phyloP scores from a whole-genome alignment of 2,329 filamentous ascomycete species.

The Pseudocercospora crystallina region DNA sequence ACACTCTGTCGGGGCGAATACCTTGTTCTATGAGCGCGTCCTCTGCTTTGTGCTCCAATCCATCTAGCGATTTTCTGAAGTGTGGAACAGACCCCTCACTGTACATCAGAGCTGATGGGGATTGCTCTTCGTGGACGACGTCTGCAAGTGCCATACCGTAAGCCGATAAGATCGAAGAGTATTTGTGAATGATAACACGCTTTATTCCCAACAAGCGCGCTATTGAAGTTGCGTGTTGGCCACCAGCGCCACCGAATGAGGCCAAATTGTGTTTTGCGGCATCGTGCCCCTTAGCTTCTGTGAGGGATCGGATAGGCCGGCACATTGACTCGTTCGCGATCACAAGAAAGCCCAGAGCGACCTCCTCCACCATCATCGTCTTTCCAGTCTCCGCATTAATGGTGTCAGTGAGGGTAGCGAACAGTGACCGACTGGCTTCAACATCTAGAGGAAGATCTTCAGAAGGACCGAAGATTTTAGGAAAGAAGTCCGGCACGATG shows the following conservation, averaged over 20 bases:
- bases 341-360: constrained; percentile 80
- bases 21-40: constrained; percentile 45
- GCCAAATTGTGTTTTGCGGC: constrained; percentile 80
- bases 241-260: constrained; percentile 84
- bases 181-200: constrained; percentile 78
- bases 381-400: constrained; percentile 39
- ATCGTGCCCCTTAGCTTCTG: constrained; percentile 84
- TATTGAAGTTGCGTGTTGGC: constrained; percentile 82
- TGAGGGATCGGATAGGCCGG: constrained; percentile 78
- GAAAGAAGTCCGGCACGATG: constrained; percentile 34
- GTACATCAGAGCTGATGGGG: constrained; percentile 62
- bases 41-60: constrained; percentile 35
- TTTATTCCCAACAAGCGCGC: constrained; percentile 75
- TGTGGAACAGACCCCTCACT: constrained; percentile 55
- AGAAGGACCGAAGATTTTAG: constrained; percentile 35
- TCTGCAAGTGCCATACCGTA: constrained; percentile 89
- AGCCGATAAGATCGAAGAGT: constrained; percentile 81
- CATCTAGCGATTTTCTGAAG: constrained; percentile 39
- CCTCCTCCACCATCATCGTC: constrained; percentile 68
- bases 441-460: constrained; percentile 30
- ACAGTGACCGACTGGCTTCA: constrained; percentile 13
- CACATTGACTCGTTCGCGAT: constrained; percentile 88
- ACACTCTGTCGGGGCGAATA: constrained; percentile 40
- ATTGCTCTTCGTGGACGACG: constrained; percentile 82
- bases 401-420: constrained; percentile 16